These are phyloP conservation scores for Pharnaceum exiguum DNA, from an alignment of 148 eudicot genomes.

Conservation along the genomic window DNA sequence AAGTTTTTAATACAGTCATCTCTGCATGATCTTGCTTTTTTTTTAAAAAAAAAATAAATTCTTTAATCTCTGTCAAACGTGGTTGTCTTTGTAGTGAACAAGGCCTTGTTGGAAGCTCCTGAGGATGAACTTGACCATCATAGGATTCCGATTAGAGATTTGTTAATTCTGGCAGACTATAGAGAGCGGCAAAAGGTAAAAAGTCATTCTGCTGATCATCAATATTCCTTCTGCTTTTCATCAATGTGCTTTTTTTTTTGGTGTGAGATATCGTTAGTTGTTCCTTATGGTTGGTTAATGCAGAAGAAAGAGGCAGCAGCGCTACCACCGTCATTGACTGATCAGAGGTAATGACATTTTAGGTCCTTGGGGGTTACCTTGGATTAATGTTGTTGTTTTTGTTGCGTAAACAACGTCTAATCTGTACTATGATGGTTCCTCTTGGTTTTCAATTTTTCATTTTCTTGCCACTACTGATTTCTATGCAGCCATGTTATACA, in stretches of 20 bases:
- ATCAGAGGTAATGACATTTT: slow-evolving; percentile 37
- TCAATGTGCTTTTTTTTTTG: neutral
- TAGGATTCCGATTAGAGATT: slow-evolving; percentile 51
- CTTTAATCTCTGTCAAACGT: no score
- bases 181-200: slow-evolving; percentile 52
- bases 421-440: neutral
- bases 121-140: slow-evolving; percentile 65
- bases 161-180: slow-evolving; percentile 63
- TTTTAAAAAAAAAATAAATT: no score
- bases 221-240: neutral
- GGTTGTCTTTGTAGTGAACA: slow-evolving; percentile 44
- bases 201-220: slow-evolving; percentile 4
- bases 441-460: neutral
- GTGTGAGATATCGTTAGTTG: neutral
- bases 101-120: slow-evolving; percentile 61
- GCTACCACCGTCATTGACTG: slow-evolving; percentile 19
- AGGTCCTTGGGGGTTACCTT: slow-evolving; percentile 6
- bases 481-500: no score
- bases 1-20: no score
- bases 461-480: no score
- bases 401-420: neutral
- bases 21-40: no score
- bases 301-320: slow-evolving; percentile 54
- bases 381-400: neutral
- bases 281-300: slow-evolving; percentile 9